Percentiles rank a stretch among this genome's conserved stretches.
phyloP scores from a whole-genome alignment of 139 green algal genomes.

The Picochlorum costavermella region DNA sequence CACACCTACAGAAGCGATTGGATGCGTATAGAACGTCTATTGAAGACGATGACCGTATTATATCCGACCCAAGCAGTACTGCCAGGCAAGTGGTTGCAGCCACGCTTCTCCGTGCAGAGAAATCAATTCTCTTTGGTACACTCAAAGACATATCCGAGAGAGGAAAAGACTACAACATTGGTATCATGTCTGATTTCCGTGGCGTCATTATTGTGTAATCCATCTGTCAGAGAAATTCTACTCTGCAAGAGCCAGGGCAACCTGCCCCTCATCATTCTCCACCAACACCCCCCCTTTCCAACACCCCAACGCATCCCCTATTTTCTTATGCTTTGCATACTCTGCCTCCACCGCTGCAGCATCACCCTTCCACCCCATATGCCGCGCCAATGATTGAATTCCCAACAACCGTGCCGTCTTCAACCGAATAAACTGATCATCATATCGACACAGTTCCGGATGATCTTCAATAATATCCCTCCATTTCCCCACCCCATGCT shows the following conservation, averaged over 20 bases:
- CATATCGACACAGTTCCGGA: slow-evolving; percentile 24
- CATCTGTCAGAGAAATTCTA: neutral
- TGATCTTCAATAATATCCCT: slow-evolving; percentile 44
- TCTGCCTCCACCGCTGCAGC: slow-evolving; percentile 47
- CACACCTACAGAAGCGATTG: slow-evolving; percentile 39
- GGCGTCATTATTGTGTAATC: neutral
- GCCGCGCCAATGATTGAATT: slow-evolving; percentile 55
- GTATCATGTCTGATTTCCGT: neutral
- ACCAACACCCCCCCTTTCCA: slow-evolving; percentile 73
- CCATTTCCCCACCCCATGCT: slow-evolving; percentile 62
- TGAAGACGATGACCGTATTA: slow-evolving; percentile 53
- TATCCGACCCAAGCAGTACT: slow-evolving; percentile 35
- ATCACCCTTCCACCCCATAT: slow-evolving; percentile 50
- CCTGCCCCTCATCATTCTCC: slow-evolving; percentile 49
- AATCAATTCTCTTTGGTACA: slow-evolving; percentile 39
- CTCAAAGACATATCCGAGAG: neutral
- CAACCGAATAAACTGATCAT: slow-evolving; percentile 42
- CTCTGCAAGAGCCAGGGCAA: slow-evolving; percentile 29
- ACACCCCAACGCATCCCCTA: slow-evolving; percentile 56
- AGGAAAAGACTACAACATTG: neutral
- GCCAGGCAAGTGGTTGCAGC: slow-evolving; percentile 56
- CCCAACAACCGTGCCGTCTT: slow-evolving; percentile 62
- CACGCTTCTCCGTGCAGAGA: slow-evolving; percentile 55
- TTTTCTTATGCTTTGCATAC: slow-evolving; percentile 43
- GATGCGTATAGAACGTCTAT: slow-evolving; percentile 43